A percentile compares a stretch with the other conserved stretches of the same genome.
Evolutionary conservation across 495 filamentous ascomycete genomes (phyloP).

Genomic region (Talaromyces stipitatus): DNA sequence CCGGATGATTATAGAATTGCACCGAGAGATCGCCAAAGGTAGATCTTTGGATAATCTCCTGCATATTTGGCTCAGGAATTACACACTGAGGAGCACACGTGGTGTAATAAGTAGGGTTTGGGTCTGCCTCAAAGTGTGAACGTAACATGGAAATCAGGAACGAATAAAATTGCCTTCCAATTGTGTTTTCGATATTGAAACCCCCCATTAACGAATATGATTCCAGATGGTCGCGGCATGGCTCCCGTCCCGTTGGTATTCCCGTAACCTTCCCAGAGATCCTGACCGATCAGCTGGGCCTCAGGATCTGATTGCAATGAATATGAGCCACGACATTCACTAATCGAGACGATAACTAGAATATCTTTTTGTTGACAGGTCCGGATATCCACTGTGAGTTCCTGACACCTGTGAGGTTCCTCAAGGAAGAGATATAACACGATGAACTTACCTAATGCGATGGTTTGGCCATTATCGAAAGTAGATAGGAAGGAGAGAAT

Average conservation of each 20-base stretch:
- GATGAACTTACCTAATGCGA: conserved; percentile 15
- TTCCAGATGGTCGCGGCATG: conserved; percentile 41
- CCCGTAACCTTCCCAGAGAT: conserved; percentile 45
- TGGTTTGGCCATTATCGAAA: conserved; percentile 22
- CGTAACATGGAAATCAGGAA: conserved; percentile 38
- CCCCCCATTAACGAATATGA: conserved; percentile 47
- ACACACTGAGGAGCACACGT: conserved; percentile 50
- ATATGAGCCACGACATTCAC: conserved; percentile 30
- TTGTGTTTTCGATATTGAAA: conserved; percentile 23
- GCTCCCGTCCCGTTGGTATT: conserved; percentile 9
- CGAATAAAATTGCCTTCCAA: conserved; percentile 25
- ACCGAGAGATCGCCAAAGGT: no score
- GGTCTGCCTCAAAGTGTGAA: conserved; percentile 28
- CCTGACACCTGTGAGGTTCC: conserved; percentile 19
- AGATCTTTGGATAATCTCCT: conserved; percentile 18
- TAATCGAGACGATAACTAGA: conserved; percentile 41
- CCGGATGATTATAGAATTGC: no score
- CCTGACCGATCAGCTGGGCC: conserved; percentile 38
- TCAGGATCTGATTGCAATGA: conserved; percentile 29
- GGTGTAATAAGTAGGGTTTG: conserved; percentile 43
- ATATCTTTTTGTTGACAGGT: conserved; percentile 42
- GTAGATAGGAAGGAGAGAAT: conserved; percentile 44
- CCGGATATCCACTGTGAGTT: conserved; percentile 35
- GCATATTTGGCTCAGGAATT: conserved; percentile 46
- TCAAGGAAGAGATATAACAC: conserved; percentile 11